A percentile compares a stretch with the other conserved stretches of the same genome.
Evolutionary conservation across 2,329 filamentous ascomycete species (phyloP).

Genomic region (Neofusicoccum laricinum): DNA sequence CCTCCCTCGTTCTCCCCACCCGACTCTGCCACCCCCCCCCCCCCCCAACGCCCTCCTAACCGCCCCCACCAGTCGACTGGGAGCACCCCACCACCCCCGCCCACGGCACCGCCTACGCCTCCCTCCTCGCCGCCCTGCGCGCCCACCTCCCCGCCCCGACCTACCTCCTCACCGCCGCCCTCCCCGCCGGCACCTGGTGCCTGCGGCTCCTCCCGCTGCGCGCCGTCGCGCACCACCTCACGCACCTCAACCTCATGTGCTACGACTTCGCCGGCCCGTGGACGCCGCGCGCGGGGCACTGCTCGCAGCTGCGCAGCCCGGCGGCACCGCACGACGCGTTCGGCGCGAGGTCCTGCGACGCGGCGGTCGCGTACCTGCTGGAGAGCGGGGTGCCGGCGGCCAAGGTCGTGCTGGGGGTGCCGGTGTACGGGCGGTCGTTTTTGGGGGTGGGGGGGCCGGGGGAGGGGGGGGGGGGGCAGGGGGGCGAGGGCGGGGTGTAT

Average conservation of each 20-base stretch:
- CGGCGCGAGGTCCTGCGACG: slow-evolving; percentile 56
- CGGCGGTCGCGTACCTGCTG: slow-evolving; percentile 64
- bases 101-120: slow-evolving; percentile 68
- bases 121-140: slow-evolving; percentile 66
- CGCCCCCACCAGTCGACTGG: slow-evolving; percentile 65
- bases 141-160: slow-evolving; percentile 64
- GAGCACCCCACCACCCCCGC: slow-evolving; percentile 66
- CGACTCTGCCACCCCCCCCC: no score
- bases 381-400: slow-evolving; percentile 63
- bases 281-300: slow-evolving; percentile 66
- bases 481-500: slow-evolving; percentile 62
- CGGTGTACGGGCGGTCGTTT: slow-evolving; percentile 73
- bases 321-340: slow-evolving; percentile 53
- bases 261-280: slow-evolving; percentile 77
- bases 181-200: slow-evolving; percentile 65
- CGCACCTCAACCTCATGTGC: slow-evolving; percentile 74
- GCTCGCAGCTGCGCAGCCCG: slow-evolving; percentile 68
- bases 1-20: no score
- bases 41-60: slow-evolving; percentile 16
- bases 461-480: slow-evolving; percentile 51
- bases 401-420: slow-evolving; percentile 74
- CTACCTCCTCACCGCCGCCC: slow-evolving; percentile 68
- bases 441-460: slow-evolving; percentile 61
- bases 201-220: slow-evolving; percentile 67
- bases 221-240: slow-evolving; percentile 61